Percentiles rank a stretch among this genome's conserved stretches.
phyloP scores from a whole-genome alignment of 139 green algal species.

The Choricystis sp. region DNA sequence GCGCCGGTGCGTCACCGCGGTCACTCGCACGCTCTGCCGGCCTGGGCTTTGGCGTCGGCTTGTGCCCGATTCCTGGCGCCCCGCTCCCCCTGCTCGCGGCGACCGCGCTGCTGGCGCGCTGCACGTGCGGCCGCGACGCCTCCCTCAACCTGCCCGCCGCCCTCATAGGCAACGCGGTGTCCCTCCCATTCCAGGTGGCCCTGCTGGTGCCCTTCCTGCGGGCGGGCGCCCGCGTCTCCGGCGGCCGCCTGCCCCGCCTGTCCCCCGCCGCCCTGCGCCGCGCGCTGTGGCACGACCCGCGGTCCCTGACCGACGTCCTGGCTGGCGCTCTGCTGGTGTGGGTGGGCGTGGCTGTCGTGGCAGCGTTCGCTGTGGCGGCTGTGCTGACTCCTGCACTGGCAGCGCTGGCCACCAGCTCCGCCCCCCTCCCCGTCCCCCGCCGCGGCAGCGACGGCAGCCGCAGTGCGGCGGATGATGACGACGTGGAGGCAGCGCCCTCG shows the following conservation, averaged over 20 bases:
- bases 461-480: no score
- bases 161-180: background rate
- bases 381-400: no score
- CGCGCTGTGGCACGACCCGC: no score
- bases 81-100: background rate
- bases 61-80: background rate
- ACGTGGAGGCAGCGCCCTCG: no score
- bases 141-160: background rate
- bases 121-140: background rate
- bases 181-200: background rate
- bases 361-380: no score
- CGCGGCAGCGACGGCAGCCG: no score
- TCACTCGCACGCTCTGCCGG: background rate
- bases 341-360: background rate
- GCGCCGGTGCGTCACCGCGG: no score
- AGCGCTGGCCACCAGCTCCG: no score
- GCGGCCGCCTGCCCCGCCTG: background rate
- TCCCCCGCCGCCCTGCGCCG: background rate
- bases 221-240: background rate
- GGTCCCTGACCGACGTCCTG: background rate
- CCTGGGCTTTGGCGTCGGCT: background rate
- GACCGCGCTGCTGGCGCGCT: background rate
- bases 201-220: background rate
- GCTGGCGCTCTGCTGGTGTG: background rate
- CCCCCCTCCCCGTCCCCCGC: no score